Evolutionary conservation across 371 early-diverging fungal genomes (phyloP), one percentile per base, ranked within the genome.

Genomic region (Rhizopus sp.): DNA sequence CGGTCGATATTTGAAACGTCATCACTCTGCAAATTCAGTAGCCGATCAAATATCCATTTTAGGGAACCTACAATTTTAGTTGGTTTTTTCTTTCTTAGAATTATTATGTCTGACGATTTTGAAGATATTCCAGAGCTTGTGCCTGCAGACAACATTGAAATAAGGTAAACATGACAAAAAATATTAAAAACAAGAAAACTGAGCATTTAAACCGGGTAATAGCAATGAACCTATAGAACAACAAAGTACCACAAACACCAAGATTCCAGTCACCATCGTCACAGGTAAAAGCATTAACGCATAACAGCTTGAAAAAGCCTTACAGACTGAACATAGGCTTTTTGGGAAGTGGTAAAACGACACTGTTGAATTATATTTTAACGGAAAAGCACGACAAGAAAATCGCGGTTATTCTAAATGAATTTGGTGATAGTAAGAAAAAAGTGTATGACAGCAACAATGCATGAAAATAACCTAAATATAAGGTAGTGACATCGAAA

Each of bases 301-400:
- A 10, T 40, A 23, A 56, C 9, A 9, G 5, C 17, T 12, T 34
- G 7, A 1, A 12, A 46, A 2, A n/a, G 15, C 39, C 23, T 34
- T 31, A 12, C 17, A 15, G 15, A n/a, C 12, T 0, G 17, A 47
- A 9, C 38, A 0, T 57, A 70, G 92, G 93, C 0, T 93, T 91
- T 55, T 63, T 93, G 49, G 97, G 98, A 0, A 87, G 92, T n/a
- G 98, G 97, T 30, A 97, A 98, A 62, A 94, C 96, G 0, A 98
- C 97, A 0, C 70, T 98, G 17, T 75, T 98, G 12, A 93, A 90
- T 64, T 87, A 93, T 62, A 90, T 98, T 23, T 69, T 98, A 54
- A 93, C 89, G 0, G 94, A 90, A 50, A 83, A 91, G 60, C 98
- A 97, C 64, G 88, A 92, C 32, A 95, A 94, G 73, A 84, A 89